Base-by-base conservation (phyloP, 2,329 filamentous ascomycete species). In the Phaeoacremonium minimum region DNA sequence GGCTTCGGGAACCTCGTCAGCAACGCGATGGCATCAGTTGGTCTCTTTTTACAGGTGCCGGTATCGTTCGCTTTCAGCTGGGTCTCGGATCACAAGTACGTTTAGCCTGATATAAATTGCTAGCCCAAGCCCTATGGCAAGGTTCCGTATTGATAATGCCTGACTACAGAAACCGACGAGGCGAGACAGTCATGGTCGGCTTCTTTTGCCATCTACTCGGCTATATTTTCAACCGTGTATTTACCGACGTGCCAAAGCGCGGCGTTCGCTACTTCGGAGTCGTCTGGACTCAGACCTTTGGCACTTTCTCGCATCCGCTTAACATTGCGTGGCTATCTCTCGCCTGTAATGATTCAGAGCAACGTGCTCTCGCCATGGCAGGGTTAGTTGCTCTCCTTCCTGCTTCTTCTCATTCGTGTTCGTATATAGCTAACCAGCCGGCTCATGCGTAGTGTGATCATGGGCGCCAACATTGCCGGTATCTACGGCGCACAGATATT, bases 401-500 rank as follows among this genome's bases (percentile, higher is more conserved):
- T 9, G 28, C 12, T 26, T 26, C n/a, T n/a, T 26, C 22, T 26
- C 9, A n/a, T n/a, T n/a, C 9, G 22, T n/a, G 9, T 26, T n/a
- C n/a, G n/a, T n/a, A n/a, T n/a, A n/a, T n/a, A 26, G n/a, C 20
- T 33, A 26, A 33, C 14, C 18, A 22, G 15, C 14, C 15, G 14
- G 19, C 15, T 17, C 12, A 28, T 15, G 16, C n/a, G n/a, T n/a
- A 69, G 66, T 56, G 64, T 78, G 35, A 77, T 80, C 41, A 80
- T 80, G 75, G 70, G 71, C 15, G 77, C 74, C 32, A 81, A 81
- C 45, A 73, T 72, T 17, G 75, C 75, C 0, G 75, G 75, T 15
- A 80, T 81, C 35, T 75, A 77, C 37, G 77, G 76, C 4, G 73
- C 73, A 0, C 75, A 80, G 49, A 71, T 80, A 41, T 80, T 80